phyloP scores from a whole-genome alignment of 2,329 filamentous ascomycete species.

The Triangularia verruculosa region DNA sequence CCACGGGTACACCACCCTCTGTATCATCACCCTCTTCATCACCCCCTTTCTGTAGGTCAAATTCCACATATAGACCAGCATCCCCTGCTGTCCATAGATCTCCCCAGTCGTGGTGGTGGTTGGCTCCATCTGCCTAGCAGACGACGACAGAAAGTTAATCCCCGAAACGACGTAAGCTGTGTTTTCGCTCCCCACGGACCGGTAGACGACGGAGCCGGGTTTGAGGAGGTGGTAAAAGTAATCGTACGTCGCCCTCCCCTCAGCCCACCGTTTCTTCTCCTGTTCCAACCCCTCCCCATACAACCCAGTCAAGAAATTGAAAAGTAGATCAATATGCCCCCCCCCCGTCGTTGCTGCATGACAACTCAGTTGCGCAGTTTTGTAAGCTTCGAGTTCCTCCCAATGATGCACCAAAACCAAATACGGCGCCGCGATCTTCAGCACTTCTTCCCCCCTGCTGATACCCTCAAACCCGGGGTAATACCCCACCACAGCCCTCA shows the following conservation, averaged over 20 bases:
- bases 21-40: constrained; percentile 39
- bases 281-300: constrained; percentile 37
- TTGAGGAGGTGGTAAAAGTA: constrained; percentile 47
- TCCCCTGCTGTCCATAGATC: constrained; percentile 10
- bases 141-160: not conserved
- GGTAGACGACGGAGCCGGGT: constrained; percentile 45
- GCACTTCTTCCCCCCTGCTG: constrained; percentile 23
- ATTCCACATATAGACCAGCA: constrained; percentile 41
- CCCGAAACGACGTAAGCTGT: constrained; percentile 43
- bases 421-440: constrained; percentile 44
- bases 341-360: constrained; percentile 40
- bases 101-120: not conserved
- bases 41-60: constrained; percentile 36
- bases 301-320: constrained; percentile 42
- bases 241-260: constrained; percentile 44
- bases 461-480: constrained; percentile 43
- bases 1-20: constrained; percentile 38
- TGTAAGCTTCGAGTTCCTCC: constrained; percentile 42
- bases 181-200: constrained; percentile 33
- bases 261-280: constrained; percentile 41
- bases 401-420: constrained; percentile 47
- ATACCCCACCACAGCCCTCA: constrained; percentile 47
- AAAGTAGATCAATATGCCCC: constrained; percentile 44
- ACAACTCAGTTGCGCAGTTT: constrained; percentile 38
- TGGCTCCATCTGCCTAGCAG: constrained; percentile 31